Evolutionary conservation across 1,284 basidiomycete species (phyloP).

Genomic region (Trichosporon sp.): DNA sequence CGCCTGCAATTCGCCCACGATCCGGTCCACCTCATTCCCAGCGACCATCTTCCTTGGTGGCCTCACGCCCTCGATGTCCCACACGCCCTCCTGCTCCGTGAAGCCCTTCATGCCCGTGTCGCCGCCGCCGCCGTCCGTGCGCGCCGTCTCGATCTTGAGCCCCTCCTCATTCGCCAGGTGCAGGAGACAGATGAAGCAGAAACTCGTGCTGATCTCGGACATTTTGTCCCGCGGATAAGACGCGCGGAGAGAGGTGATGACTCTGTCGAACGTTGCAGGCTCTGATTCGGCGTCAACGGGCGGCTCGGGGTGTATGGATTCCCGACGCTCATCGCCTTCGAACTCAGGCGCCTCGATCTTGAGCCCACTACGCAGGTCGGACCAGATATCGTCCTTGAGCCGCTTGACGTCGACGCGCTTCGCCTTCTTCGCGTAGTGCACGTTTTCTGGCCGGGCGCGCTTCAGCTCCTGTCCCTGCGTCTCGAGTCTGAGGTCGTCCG

Average conservation of each 20-base stretch:
- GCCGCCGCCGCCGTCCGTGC: conserved; percentile 57
- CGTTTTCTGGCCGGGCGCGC: conserved; percentile 80
- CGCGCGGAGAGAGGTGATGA: conserved; percentile 77
- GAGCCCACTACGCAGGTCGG: conserved; percentile 69
- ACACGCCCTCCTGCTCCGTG: conserved; percentile 35
- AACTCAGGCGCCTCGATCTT: conserved; percentile 44
- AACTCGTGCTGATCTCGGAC: conserved; percentile 97
- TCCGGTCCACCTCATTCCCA: conserved; percentile 44
- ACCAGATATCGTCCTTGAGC: conserved; percentile 98
- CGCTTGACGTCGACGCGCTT: conserved; percentile 96
- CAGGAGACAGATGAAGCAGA: conserved; percentile 97
- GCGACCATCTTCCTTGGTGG: conserved; percentile 28
- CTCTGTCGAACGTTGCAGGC: conserved; percentile 80
- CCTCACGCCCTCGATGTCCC: conserved; percentile 5
- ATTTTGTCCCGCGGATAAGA: conserved; percentile 91
- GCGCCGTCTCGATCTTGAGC: conserved; percentile 68
- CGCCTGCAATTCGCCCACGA: conserved; percentile 56
- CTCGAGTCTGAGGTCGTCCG: conserved; percentile 78
- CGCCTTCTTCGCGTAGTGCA: conserved; percentile 93
- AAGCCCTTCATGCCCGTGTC: conserved; percentile 52
- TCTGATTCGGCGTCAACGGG: too few relatives aligned
- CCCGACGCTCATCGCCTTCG: not conserved
- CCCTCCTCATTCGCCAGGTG: conserved; percentile 96
- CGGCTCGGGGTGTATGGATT: not conserved
- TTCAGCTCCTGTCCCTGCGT: conserved; percentile 74